These are phyloP conservation scores for Verticillium albo-atrum DNA, from an alignment of 2,329 filamentous ascomycete genomes.

Conservation along the genomic window DNA sequence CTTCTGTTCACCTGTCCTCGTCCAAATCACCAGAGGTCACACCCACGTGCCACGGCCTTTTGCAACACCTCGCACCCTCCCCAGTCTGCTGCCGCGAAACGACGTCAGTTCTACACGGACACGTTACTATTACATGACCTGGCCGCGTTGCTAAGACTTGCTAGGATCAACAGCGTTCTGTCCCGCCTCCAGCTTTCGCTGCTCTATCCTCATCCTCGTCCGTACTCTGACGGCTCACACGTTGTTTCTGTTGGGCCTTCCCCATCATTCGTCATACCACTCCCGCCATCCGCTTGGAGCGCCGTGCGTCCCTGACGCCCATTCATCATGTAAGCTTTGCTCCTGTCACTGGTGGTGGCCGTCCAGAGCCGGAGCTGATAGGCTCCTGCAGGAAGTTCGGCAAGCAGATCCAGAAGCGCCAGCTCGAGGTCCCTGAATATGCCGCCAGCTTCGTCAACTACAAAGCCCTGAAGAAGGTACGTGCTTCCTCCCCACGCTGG, in stretches of 20 bases:
- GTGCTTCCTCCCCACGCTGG: slow-evolving; percentile 15
- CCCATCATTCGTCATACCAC: neutral
- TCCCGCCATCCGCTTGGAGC: neutral
- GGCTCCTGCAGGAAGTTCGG: slow-evolving; percentile 85
- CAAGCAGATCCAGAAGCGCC: slow-evolving; percentile 98
- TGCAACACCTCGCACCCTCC: neutral
- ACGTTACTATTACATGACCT: neutral
- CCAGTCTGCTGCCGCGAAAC: neutral
- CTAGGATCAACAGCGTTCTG: neutral
- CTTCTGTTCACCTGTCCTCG: neutral
- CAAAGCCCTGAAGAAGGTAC: slow-evolving; percentile 96
- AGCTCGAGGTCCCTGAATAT: slow-evolving; percentile 99
- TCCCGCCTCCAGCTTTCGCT: neutral
- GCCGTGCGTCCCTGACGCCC: neutral
- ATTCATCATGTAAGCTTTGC: neutral
- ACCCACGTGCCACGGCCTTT: neutral
- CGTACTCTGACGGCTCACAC: neutral
- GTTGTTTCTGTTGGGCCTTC: neutral
- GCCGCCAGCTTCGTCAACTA: slow-evolving; percentile 99
- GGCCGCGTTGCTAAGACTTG: neutral
- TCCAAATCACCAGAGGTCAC: neutral
- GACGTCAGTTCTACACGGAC: neutral
- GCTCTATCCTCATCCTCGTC: neutral
- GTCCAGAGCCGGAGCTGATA: neutral
- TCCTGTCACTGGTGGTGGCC: neutral